phyloP scores from a whole-genome alignment of 23 red algal genomes.

The Pyropia haitanensis region DNA sequence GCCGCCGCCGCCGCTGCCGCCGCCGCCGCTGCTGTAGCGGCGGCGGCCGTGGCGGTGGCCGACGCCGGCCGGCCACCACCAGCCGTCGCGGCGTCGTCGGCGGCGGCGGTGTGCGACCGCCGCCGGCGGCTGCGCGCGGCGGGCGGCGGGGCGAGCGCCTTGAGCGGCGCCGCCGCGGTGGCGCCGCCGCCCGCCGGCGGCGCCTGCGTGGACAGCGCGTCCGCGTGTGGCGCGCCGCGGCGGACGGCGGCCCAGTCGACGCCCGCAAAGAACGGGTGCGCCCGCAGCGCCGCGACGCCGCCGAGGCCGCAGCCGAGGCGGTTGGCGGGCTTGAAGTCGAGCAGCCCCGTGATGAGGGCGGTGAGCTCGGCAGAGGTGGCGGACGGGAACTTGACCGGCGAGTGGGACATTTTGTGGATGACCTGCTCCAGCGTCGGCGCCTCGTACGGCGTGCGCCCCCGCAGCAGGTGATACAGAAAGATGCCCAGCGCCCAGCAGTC shows the following conservation, averaged over 20 bases:
- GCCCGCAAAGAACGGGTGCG: constrained; percentile 81
- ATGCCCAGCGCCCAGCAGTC: constrained; percentile 94
- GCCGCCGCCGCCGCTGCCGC: background rate
- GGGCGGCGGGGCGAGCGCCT: too few relatives aligned
- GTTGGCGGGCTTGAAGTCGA: constrained; percentile 64
- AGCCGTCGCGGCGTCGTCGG: background rate
- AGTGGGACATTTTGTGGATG: constrained; percentile 65
- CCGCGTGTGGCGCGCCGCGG: background rate
- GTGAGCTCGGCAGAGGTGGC: constrained; percentile 47
- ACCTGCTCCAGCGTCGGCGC: constrained; percentile 63
- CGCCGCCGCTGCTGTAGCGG: background rate
- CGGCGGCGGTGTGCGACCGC: background rate
- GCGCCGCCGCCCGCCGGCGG: too few relatives aligned
- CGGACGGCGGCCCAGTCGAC: constrained; percentile 64
- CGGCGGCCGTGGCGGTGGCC: background rate
- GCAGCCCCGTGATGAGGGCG: constrained; percentile 50
- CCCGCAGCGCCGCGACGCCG: constrained; percentile 41
- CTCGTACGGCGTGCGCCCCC: constrained; percentile 72
- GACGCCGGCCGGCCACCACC: constrained; percentile 1
- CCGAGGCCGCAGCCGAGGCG: constrained; percentile 55
- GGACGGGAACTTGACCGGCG: constrained; percentile 51
- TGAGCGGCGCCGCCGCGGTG: too few relatives aligned
- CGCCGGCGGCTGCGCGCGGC: too few relatives aligned
- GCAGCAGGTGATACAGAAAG: constrained; percentile 77
- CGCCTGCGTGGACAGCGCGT: constrained; percentile 18